These are phyloP conservation scores for Trichomonas gallinae DNA, from an alignment of 208 protist species.

Conservation along the genomic window DNA sequence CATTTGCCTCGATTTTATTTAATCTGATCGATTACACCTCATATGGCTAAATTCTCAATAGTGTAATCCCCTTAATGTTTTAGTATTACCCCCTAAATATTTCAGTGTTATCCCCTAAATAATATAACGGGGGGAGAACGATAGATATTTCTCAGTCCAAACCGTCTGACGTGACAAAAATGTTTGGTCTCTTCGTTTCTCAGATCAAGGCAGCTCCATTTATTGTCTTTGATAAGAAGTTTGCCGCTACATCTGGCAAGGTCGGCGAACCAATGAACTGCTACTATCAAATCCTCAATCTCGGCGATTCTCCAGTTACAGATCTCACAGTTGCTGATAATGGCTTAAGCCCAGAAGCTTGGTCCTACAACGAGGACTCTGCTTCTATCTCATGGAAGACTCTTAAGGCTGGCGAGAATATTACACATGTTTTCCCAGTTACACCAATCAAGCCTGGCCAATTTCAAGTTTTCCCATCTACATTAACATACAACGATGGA, in stretches of 20 bases:
- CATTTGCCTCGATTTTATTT: too few species aligned
- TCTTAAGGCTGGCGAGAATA: background rate
- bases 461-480: background rate
- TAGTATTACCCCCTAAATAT: too few species aligned
- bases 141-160: background rate
- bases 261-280: background rate
- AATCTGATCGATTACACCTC: too few species aligned
- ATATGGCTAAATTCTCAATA: too few species aligned
- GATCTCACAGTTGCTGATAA: background rate
- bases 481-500: background rate
- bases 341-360: background rate
- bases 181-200: background rate
- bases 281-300: background rate
- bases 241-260: background rate
- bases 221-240: slow-evolving; percentile 3
- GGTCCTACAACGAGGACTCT: background rate
- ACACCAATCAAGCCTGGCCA: background rate
- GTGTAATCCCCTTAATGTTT: too few species aligned
- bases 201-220: background rate
- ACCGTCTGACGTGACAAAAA: background rate
- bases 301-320: background rate
- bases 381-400: background rate
- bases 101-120: too few species aligned
- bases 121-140: too few species aligned
- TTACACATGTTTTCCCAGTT: background rate